phyloP scores from a whole-genome alignment of 2,329 filamentous ascomycete genomes.

The Diatrype stigma region DNA sequence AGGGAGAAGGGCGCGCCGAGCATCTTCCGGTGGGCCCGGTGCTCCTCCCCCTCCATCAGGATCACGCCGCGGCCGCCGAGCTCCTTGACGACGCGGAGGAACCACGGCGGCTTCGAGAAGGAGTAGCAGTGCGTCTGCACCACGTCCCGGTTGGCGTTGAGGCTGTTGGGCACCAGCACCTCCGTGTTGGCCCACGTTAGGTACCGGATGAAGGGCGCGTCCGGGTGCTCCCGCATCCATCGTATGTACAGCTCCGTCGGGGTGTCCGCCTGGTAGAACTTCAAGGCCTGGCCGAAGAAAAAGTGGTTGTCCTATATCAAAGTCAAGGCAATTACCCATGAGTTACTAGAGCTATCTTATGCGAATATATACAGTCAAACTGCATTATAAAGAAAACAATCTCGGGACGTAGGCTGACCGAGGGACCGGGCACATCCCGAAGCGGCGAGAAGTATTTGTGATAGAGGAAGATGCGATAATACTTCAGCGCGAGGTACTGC shows the following conservation, averaged over 20 bases:
- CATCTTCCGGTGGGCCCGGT: constrained; percentile 30
- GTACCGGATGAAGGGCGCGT: constrained; percentile 23
- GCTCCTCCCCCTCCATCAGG: constrained; percentile 31
- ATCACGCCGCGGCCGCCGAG: constrained; percentile 27
- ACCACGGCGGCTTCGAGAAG: constrained; percentile 25
- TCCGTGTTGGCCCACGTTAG: constrained; percentile 22
- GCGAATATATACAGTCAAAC: not conserved
- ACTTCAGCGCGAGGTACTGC: constrained; percentile 9
- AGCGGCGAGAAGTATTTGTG: constrained; percentile 13
- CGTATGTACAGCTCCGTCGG: constrained; percentile 14
- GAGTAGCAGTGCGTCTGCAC: constrained; percentile 25
- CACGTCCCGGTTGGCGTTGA: constrained; percentile 20
- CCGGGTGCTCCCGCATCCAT: constrained; percentile 20
- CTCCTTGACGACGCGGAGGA: constrained; percentile 18
- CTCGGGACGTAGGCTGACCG: constrained; percentile 3
- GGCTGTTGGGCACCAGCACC: constrained; percentile 19
- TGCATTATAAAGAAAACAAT: not conserved
- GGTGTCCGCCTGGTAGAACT: constrained; percentile 8
- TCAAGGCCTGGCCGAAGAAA: constrained; percentile 16
- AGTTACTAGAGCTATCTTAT: no score
- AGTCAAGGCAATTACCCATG: no score
- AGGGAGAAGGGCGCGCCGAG: constrained; percentile 28
- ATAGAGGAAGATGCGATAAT: constrained; percentile 11
- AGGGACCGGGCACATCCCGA: constrained; percentile 12
- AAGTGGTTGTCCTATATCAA: constrained; percentile 13